Base-by-base conservation (phyloP, 2,329 filamentous ascomycete species). In the Stylonectria norvegica region DNA sequence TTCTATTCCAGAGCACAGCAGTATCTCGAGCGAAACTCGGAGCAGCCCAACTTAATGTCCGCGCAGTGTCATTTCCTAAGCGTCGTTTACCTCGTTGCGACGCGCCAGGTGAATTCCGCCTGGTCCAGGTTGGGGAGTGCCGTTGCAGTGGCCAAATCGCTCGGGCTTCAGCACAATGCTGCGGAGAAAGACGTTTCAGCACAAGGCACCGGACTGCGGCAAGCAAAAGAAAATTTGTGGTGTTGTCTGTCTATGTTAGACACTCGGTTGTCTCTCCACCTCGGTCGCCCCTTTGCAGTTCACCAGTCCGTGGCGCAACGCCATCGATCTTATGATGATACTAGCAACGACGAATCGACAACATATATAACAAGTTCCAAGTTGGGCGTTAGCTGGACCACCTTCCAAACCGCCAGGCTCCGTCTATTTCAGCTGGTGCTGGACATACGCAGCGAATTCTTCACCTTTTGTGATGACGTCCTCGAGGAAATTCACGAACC, bases 41-140 rank as follows among this genome's bases (percentile, higher is more conserved):
- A 76, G 45, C 63, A 56, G 16, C 72, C 71, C 0, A 65, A 68
- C 0, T 56, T 74, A 6, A 58, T 58, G 5, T 71, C 71, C 0
- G 55, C 72, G 1, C 75, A 78, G 49, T 70, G 69, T 31, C 64
- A 73, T 28, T 56, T 73, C 0, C 62, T 74, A 5, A 69, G 61
- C 16, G 57, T 58, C 14, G 47, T 72, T 5, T 78, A 74, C 47
- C 63, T 76, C 9, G 17, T 50, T 8, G 38, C 49, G 1, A 36
- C 40, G 0, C 31, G 36, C 1, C 44, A 55, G 15, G 25, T 36
- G 4, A 51, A 56, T 10, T 45, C 53, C 3, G 53, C 53, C 3
- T 48, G 50, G 17, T 34, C 34, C 19, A 42, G 50, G 41, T 15
- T 35, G 11, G 46, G 53, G 17, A 47, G 45, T 9, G 53, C 51